Evolutionary conservation across 805 yeast species (phyloP).

Genomic region (Teunomyces pallodes): DNA sequence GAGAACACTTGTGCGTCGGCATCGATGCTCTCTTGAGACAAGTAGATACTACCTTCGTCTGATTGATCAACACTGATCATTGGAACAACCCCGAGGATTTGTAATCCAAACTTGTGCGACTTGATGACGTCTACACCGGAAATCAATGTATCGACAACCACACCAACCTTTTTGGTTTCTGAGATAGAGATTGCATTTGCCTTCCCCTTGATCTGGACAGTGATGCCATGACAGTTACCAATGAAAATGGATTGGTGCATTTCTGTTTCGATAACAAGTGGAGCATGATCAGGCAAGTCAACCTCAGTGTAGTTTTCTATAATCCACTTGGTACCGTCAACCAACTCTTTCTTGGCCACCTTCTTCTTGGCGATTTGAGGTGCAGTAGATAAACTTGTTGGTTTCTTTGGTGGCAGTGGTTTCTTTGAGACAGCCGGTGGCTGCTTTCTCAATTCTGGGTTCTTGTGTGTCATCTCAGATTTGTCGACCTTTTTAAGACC

Average conservation of each 20-base stretch:
- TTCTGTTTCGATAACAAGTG: conserved; percentile 70
- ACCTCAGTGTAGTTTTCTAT: conserved; percentile 70
- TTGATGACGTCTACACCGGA: conserved; percentile 88
- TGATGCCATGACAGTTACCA: conserved; percentile 70
- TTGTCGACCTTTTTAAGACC: conserved; percentile 89
- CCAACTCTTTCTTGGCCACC: conserved; percentile 59
- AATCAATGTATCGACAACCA: conserved; percentile 80
- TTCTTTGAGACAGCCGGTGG: conserved; percentile 46
- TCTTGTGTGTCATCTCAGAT: conserved; percentile 91
- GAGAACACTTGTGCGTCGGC: conserved; percentile 70
- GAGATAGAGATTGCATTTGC: conserved; percentile 83
- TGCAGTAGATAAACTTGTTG: conserved; percentile 56
- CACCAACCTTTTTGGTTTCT: conserved; percentile 67
- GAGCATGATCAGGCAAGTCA: conserved; percentile 45
- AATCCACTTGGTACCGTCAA: conserved; percentile 83
- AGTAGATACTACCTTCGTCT: conserved; percentile 79
- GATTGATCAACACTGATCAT: conserved; percentile 85
- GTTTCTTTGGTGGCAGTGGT: conserved; percentile 85
- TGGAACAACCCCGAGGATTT: conserved; percentile 79
- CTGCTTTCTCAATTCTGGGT: conserved; percentile 72
- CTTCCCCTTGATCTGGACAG: conserved; percentile 85
- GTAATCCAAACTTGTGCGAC: conserved; percentile 77
- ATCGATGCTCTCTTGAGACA: conserved; percentile 66
- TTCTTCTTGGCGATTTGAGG: conserved; percentile 25
- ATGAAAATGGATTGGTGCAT: conserved; percentile 87